Evolutionary conservation across 371 early-diverging fungal species (phyloP).

Genomic region (Mucor indicus): DNA sequence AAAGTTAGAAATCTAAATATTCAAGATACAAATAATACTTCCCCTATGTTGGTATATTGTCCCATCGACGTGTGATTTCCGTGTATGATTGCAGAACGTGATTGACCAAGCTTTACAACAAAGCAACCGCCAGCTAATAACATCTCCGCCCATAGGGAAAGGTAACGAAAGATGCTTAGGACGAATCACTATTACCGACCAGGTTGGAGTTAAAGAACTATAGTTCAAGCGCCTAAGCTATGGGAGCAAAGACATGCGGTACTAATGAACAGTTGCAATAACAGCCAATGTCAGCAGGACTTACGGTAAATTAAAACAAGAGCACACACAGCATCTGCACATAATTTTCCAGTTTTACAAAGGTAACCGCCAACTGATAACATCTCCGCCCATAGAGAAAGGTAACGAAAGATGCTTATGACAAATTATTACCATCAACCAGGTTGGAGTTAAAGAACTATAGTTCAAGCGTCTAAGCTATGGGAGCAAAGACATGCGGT

Average conservation of each 20-base stretch:
- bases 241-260: constrained; percentile 12
- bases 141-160: constrained; percentile 3
- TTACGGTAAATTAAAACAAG: background rate
- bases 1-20: no score
- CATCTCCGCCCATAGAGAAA: constrained; percentile 2
- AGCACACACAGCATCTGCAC: background rate
- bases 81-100: constrained; percentile 8
- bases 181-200: constrained; percentile 3
- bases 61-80: no score
- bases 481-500: constrained; percentile 12
- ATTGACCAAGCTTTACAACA: constrained; percentile 10
- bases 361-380: constrained; percentile 8
- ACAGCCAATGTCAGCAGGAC: constrained; percentile 9
- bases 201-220: constrained; percentile 12
- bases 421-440: constrained; percentile 2
- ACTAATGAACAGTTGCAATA: constrained; percentile 8
- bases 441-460: constrained; percentile 12
- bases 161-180: constrained; percentile 9
- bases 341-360: background rate
- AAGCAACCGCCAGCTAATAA: constrained; percentile 10
- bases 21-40: no score
- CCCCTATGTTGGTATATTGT: no score
- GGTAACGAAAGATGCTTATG: constrained; percentile 8
- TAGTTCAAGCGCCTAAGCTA: constrained; percentile 10
- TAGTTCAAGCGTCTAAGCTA: constrained; percentile 10